phyloP scores from a whole-genome alignment of 345 rosid genomes.

The Salix exigua region DNA sequence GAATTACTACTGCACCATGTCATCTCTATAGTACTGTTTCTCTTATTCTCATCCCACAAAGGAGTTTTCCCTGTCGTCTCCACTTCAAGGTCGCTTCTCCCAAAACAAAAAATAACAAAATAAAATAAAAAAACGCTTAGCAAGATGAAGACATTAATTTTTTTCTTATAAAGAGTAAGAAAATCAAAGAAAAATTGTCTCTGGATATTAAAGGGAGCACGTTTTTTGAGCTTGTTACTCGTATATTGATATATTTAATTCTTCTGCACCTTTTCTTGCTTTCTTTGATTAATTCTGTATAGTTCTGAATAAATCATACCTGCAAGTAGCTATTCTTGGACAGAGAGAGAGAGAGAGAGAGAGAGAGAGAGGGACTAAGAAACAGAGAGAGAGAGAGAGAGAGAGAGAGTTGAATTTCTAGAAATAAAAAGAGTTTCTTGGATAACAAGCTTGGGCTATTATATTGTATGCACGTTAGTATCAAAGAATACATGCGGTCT shows the following conservation, averaged over 20 bases:
- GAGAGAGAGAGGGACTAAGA: conserved; percentile 20
- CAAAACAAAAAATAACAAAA: neutral
- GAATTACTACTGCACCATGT: conserved; percentile 57
- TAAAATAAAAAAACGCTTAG: neutral
- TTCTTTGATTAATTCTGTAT: neutral
- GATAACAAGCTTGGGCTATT: conserved; percentile 60
- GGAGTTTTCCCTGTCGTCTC: conserved; percentile 3
- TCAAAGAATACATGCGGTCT: conserved; percentile 27
- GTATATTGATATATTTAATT: conserved; percentile 14
- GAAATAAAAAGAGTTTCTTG: conserved; percentile 52
- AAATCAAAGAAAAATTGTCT: conserved; percentile 8
- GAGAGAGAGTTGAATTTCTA: neutral
- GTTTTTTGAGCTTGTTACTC: conserved; percentile 13
- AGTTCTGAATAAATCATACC: neutral
- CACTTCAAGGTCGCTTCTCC: neutral
- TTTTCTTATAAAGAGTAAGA: too few species aligned
- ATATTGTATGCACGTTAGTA: conserved; percentile 41
- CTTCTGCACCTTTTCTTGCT: conserved; percentile 21
- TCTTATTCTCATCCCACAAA: conserved; percentile 23
- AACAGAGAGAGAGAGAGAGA: conserved; percentile 12
- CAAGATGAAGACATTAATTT: conserved; percentile 6
- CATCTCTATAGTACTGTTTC: conserved; percentile 36
- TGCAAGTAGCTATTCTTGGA: neutral
- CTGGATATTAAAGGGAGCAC: conserved; percentile 12
- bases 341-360: conserved; percentile 1